phyloP scores from a whole-genome alignment of 176 grass and related monocot genomes.

The Eleusine coracana region DNA sequence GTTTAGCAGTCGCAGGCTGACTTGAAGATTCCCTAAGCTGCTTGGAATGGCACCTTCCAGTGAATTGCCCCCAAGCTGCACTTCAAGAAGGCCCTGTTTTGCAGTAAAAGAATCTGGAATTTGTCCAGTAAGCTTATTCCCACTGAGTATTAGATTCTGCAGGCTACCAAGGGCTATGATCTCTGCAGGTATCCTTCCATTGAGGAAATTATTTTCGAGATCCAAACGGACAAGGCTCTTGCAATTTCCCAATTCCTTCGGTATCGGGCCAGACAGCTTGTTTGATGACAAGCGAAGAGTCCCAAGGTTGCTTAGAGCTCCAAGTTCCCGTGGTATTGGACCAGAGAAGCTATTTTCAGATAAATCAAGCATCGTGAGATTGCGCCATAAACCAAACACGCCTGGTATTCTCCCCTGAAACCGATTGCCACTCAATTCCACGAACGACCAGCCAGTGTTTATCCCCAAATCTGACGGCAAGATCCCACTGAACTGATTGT shows the following conservation, averaged over 20 bases:
- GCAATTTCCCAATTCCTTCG: slow-evolving; percentile 32
- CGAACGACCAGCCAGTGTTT: slow-evolving; percentile 39
- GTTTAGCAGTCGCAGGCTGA: slow-evolving; percentile 41
- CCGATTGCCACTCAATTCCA: slow-evolving; percentile 51
- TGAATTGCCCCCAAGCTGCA: slow-evolving; percentile 52
- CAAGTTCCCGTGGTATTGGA: slow-evolving; percentile 49
- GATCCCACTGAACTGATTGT: slow-evolving; percentile 39
- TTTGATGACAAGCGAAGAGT: slow-evolving; percentile 45
- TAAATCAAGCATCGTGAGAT: slow-evolving; percentile 56
- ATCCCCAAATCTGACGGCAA: slow-evolving; percentile 24
- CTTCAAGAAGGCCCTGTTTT: slow-evolving; percentile 40
- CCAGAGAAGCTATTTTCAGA: slow-evolving; percentile 52
- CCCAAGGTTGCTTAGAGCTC: slow-evolving; percentile 34
- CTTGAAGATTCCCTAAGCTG: slow-evolving; percentile 54
- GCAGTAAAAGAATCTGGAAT: slow-evolving; percentile 53
- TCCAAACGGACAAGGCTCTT: slow-evolving; percentile 36
- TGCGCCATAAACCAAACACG: slow-evolving; percentile 40
- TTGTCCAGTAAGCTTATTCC: slow-evolving; percentile 46
- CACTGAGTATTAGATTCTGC: slow-evolving; percentile 43
- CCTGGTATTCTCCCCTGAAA: slow-evolving; percentile 52
- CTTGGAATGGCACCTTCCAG: slow-evolving; percentile 43
- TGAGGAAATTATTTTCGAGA: slow-evolving; percentile 47
- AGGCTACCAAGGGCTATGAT: slow-evolving; percentile 37
- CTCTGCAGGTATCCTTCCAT: slow-evolving; percentile 46
- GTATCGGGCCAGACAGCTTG: slow-evolving; percentile 48